phyloP scores from a whole-genome alignment of 176 grass and related monocot genomes.

The Puccinellia tenuiflora region DNA sequence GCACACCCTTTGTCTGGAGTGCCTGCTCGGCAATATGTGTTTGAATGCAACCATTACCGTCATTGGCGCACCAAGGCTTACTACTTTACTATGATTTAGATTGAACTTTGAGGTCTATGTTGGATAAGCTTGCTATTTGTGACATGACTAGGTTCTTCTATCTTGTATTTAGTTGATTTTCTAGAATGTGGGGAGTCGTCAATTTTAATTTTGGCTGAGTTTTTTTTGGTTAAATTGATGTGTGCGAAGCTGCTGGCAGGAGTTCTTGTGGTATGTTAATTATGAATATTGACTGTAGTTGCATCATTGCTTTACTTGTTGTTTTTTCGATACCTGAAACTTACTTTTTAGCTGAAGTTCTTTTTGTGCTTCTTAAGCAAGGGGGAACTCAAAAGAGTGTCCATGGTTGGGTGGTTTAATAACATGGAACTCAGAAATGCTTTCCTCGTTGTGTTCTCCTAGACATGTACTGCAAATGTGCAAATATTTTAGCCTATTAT shows the following conservation, averaged over 20 bases:
- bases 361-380: too few species aligned
- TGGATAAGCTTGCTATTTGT: neutral
- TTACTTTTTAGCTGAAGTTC: too few species aligned
- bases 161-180: neutral
- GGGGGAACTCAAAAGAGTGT: too few species aligned
- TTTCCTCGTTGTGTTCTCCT: too few species aligned
- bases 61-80: neutral
- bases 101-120: neutral
- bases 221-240: neutral
- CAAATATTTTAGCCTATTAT: too few species aligned
- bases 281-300: neutral
- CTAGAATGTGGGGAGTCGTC: neutral
- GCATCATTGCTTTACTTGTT: neutral
- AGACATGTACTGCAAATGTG: too few species aligned
- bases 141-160: neutral
- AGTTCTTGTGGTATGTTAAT: neutral
- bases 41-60: neutral
- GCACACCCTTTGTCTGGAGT: constrained; percentile 16
- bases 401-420: too few species aligned
- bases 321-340: too few species aligned
- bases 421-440: too few species aligned
- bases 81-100: neutral
- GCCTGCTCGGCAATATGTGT: constrained; percentile 17
- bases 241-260: neutral
- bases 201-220: neutral